These are phyloP conservation scores for Chytriomyces sp. DNA, from an alignment of 192 early-diverging fungal genomes.

Conservation along the genomic window DNA sequence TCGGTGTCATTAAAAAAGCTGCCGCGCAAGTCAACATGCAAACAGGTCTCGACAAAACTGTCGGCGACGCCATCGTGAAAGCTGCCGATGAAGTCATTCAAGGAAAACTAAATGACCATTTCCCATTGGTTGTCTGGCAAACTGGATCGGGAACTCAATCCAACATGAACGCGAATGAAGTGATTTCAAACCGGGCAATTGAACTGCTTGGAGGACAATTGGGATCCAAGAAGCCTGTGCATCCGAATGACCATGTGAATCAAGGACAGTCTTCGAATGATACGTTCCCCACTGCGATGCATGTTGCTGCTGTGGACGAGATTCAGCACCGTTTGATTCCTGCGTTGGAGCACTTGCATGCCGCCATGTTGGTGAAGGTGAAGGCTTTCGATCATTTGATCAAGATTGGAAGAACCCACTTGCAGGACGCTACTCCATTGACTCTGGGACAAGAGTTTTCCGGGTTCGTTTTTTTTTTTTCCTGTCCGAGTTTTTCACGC, in stretches of 20 bases:
- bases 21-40: constrained; percentile 93
- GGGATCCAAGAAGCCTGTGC: constrained; percentile 92
- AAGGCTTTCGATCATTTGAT: constrained; percentile 90
- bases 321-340: constrained; percentile 85
- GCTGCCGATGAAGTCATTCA: constrained; percentile 72
- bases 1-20: constrained; percentile 94
- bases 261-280: constrained; percentile 98
- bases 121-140: constrained; percentile 96
- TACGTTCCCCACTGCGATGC: constrained; percentile 99
- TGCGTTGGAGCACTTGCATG: constrained; percentile 77
- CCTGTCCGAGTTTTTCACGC: not conserved
- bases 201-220: constrained; percentile 88
- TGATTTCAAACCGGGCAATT: constrained; percentile 98
- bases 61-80: constrained; percentile 86
- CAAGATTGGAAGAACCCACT: constrained; percentile 98
- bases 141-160: constrained; percentile 98
- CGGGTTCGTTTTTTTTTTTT: constrained; percentile 66
- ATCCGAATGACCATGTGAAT: constrained; percentile 99
- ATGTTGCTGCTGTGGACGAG: constrained; percentile 84
- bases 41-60: constrained; percentile 77
- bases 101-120: constrained; percentile 91
- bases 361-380: constrained; percentile 77
- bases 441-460: constrained; percentile 98
- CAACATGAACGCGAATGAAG: constrained; percentile 72
- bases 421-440: constrained; percentile 97